Conservation (phyloP, 2,329 filamentous ascomycete species). For the Trichoderma semiorbis region DNA sequence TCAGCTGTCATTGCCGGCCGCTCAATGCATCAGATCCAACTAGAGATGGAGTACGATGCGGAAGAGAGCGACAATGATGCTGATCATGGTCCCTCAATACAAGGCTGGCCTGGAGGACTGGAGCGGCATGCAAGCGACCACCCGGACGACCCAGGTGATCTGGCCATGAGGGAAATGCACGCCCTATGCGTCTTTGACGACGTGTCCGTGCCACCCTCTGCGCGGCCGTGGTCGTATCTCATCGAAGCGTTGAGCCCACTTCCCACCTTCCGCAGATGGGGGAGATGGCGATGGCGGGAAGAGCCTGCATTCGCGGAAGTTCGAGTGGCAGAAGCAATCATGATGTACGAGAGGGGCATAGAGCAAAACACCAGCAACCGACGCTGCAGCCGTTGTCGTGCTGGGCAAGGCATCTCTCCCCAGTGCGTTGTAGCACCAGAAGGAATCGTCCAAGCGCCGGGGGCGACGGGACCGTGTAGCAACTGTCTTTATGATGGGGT, state of each 20-base stretch:
- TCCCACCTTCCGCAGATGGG: constrained; percentile 21
- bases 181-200: constrained; percentile 25
- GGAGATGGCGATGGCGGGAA: constrained; percentile 24
- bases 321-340: constrained; percentile 24
- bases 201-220: constrained; percentile 12
- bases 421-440: constrained; percentile 26
- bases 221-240: constrained; percentile 17
- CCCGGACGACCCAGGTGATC: constrained; percentile 14
- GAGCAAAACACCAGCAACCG: constrained; percentile 19
- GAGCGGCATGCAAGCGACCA: constrained; percentile 15
- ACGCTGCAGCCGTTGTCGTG: constrained; percentile 24
- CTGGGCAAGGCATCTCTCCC: constrained; percentile 25
- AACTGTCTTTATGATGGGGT: constrained; percentile 26
- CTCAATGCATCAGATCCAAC: constrained; percentile 26
- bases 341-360: constrained; percentile 27
- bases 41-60: constrained; percentile 24
- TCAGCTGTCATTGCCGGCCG: constrained; percentile 13
- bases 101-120: constrained; percentile 19
- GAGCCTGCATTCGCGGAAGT: constrained; percentile 18
- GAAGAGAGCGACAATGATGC: constrained; percentile 24
- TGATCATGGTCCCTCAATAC: constrained; percentile 17
- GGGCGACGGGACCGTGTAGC: constrained; percentile 23
- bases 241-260: constrained; percentile 16
- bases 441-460: constrained; percentile 17
- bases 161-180: constrained; percentile 22